These are phyloP conservation scores for Rhodotorula sp. DNA, from an alignment of 1,284 basidiomycete genomes.

Conservation along the genomic window DNA sequence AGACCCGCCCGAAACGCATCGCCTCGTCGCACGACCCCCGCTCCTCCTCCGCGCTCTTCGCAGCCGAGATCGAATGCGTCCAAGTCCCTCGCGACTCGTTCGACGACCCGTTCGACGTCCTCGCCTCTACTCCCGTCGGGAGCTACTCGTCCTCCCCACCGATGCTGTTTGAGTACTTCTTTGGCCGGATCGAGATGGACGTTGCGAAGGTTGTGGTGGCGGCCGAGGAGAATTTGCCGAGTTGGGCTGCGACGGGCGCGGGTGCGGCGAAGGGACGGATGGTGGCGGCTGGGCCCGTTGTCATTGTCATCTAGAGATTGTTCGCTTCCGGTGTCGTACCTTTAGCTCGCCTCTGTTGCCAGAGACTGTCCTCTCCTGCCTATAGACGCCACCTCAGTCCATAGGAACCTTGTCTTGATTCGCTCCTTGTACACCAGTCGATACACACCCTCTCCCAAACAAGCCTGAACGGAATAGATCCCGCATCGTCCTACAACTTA, in stretches of 20 bases:
- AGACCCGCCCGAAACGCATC: slow-evolving; percentile 1
- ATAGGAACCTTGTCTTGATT: neutral
- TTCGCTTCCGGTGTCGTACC: too few relatives aligned
- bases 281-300: neutral
- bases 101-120: neutral
- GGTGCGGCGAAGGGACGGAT: neutral
- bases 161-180: slow-evolving; percentile 21
- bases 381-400: too few relatives aligned
- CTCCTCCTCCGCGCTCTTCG: slow-evolving; percentile 13
- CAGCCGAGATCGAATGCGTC: slow-evolving; percentile 16
- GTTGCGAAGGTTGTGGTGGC: slow-evolving; percentile 24
- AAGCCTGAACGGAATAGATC: neutral
- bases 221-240: slow-evolving; percentile 19
- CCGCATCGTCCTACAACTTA: slow-evolving; percentile 20
- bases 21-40: neutral
- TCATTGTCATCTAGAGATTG: too few relatives aligned
- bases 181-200: slow-evolving; percentile 16
- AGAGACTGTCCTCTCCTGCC: too few relatives aligned
- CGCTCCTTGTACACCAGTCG: neutral
- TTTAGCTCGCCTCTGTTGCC: too few relatives aligned
- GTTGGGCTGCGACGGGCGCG: neutral
- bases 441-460: too few relatives aligned
- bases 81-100: slow-evolving; percentile 1
- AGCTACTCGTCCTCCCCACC: neutral
- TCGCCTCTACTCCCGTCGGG: neutral